These are phyloP conservation scores for Podospora conica DNA, from an alignment of 495 filamentous ascomycete genomes.

Conservation along the genomic window DNA sequence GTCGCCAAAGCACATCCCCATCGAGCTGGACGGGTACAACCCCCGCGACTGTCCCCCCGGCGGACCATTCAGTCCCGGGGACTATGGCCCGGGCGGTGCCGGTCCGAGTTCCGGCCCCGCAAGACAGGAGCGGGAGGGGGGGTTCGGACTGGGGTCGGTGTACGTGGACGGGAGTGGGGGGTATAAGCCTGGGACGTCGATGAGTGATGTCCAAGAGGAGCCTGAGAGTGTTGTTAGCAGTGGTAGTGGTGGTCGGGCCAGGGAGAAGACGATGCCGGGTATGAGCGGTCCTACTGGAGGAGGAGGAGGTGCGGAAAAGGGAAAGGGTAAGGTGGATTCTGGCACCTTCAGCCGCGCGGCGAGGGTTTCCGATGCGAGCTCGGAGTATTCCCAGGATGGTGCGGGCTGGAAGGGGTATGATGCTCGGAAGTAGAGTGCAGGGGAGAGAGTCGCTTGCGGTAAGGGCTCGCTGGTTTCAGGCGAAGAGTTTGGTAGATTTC, in stretches of 20 bases:
- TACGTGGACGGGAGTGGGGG: not conserved
- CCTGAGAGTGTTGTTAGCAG: not conserved
- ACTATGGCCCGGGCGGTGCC: too few relatives aligned
- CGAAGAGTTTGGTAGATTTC: not conserved
- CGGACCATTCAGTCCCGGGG: too few relatives aligned
- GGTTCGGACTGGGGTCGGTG: not conserved
- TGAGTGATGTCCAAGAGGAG: not conserved
- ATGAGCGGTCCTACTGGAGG: too few relatives aligned
- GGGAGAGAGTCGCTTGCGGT: too few relatives aligned
- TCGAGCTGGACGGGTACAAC: not conserved
- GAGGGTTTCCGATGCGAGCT: not conserved
- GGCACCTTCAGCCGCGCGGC: not conserved
- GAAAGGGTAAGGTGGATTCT: not conserved
- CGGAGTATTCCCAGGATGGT: not conserved
- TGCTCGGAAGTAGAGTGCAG: not conserved
- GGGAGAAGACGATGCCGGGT: not conserved
- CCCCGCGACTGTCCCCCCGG: not conserved
- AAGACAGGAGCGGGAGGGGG: not conserved
- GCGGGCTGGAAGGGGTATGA: not conserved
- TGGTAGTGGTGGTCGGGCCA: not conserved
- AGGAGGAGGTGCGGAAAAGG: not conserved
- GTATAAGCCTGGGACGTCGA: not conserved
- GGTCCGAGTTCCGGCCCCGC: not conserved
- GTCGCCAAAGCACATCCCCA: not conserved
- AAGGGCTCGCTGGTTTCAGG: not conserved